phyloP scores from a whole-genome alignment of 331 rosid genomes.

The Telfairia occidentalis region DNA sequence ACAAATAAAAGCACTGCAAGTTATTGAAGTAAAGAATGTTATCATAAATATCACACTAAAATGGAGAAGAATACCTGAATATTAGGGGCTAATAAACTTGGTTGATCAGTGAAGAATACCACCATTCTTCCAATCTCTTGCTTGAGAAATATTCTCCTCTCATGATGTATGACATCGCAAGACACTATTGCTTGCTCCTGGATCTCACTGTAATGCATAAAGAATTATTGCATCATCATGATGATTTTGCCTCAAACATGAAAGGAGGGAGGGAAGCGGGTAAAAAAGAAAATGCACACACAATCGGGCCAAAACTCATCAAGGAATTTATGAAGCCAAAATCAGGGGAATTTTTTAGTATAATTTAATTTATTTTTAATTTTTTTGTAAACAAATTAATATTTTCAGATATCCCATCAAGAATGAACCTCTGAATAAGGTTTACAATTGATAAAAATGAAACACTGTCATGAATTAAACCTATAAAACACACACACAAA shows the following conservation, averaged over 20 bases:
- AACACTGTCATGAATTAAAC: neutral
- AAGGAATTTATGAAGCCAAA: neutral
- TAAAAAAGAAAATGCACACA: neutral
- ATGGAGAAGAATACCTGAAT: slow-evolving; percentile 52
- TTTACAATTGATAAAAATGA: neutral
- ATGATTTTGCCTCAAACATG: slow-evolving; percentile 12
- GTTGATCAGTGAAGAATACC: slow-evolving; percentile 84
- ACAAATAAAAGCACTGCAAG: neutral
- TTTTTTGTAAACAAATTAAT: neutral
- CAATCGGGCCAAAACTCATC: neutral
- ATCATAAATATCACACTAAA: slow-evolving; percentile 3
- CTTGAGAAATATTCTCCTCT: slow-evolving; percentile 88
- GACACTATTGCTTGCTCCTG: slow-evolving; percentile 81
- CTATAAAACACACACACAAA: neutral
- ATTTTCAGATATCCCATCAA: neutral
- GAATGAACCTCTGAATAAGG: neutral
- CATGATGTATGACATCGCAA: slow-evolving; percentile 82
- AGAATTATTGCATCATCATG: slow-evolving; percentile 19
- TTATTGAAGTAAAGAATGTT: neutral
- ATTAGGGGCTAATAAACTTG: slow-evolving; percentile 91
- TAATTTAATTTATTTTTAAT: neutral
- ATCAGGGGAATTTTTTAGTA: neutral
- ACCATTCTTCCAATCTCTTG: slow-evolving; percentile 99
- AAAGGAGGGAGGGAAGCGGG: neutral
- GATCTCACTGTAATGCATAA: slow-evolving; percentile 64